Base-by-base conservation (phyloP, 306 rosid species). In the Prunus persica region DNA sequence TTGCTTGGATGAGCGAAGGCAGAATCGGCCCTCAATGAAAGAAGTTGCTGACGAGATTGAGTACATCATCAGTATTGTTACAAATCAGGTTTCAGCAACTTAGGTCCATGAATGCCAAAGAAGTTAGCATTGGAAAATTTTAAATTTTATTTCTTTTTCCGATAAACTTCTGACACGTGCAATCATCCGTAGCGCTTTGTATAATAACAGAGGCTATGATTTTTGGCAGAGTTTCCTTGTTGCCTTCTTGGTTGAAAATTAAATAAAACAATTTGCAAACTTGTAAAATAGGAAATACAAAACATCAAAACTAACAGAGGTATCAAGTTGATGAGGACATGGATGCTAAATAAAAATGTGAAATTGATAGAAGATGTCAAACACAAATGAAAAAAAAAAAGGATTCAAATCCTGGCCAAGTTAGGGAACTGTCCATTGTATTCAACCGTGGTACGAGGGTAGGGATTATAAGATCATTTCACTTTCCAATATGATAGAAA, bases 1-100 rank as follows among this genome's bases (percentile, higher is more conserved):
- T 1, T 87, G 94, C 68, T 74, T 87, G 84, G 87, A 76, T 30
- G 91, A 86, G 6, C 79, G 84, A 66, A 82, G 90, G 73, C 86
- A 87, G 8, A 87, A 78, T 38, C 58, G 90, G 28, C 94, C 91
- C n/a, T 50, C 91, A 0, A 87, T 87, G 94, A 89, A 89, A 75
- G 84, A 84, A 54, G 89, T 89, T 54, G 73, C 90, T 3, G 85
- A 85, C 58, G 91, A 87, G 72, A 87, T 85, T 75, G 87, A 85
- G 60, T 71, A 87, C 74, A 46, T 85, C 0, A 67, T 87, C 38
- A 57, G 84, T 47, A 65, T 85, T 47, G 65, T 80, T 77, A 69
- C 76, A 11, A 72, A 16, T 69, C 75, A 43, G 69, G 70, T 27
- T 73, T 73, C 69, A 25, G 28, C 28, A 45, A 73, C 69, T 16